Base-by-base conservation (phyloP, 306 rosid genomes). In the Prinsepia uniflora region DNA sequence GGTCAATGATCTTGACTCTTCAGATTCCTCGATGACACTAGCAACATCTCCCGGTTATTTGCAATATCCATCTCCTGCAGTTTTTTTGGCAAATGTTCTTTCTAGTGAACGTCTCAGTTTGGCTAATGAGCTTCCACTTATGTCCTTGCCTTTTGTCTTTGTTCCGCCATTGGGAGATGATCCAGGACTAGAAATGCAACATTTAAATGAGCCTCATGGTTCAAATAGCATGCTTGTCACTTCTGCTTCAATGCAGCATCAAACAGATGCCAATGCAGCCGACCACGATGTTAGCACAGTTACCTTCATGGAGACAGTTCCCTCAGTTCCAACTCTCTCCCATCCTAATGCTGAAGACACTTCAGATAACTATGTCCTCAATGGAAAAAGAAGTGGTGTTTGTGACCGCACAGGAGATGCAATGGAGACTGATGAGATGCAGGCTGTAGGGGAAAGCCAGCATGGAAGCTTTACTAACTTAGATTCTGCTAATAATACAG, bases 1-100 rank as follows among this genome's bases (percentile, higher is more conserved):
- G 99, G 99, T 94, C 84, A 94, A 89, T 89, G 97, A 91, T 83
- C 88, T 91, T 68, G 99, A 91, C 83, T 87, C 96, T 70, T 87
- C 96, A 70, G 99, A 89, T 86, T 84, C 95, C 68, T 81, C 86
- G 60, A 91, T 86, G 90, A 81, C 99, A 54, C 81, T 17, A 65
- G 95, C 99, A 79, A 89, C 97, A 48, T 87, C 96, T 53, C 80
- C 79, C 19, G 96, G 99, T 65, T 94, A 91, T 73, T 78, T 87
- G 81, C 91, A 78, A 67, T 91, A 91, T 78, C 96, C 97, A 22
- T 91, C 99, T 10, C 99, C 97, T 72, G 86, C 96, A 43, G 87
- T 94, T 76, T 84, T 84, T 81, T 83, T 94, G 75, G 81, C 99
- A 65, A 86, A 84, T 76, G 67, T 82, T 81, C 89, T 81, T 53